Evolutionary conservation across 768 basidiomycete genomes (phyloP).

Genomic region (Daedaleopsis nitida): DNA sequence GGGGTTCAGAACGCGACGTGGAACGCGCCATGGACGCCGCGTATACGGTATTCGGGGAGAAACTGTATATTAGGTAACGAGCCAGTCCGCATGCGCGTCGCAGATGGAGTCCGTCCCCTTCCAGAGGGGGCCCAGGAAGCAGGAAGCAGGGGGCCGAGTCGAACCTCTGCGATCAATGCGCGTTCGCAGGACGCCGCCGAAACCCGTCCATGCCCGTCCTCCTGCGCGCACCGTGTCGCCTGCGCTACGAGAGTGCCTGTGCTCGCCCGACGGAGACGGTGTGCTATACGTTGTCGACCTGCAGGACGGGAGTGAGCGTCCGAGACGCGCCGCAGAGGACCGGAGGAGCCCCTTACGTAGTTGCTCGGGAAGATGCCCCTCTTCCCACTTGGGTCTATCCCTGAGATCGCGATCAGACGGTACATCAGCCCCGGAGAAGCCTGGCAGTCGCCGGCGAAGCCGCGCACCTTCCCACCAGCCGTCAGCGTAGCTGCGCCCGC

Average conservation of each 20-base stretch:
- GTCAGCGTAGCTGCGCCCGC: conserved; percentile 68
- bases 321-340: neutral
- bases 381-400: conserved; percentile 56
- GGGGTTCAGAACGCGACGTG: neutral
- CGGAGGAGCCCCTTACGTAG: conserved; percentile 59
- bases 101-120: conserved; percentile 4
- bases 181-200: conserved; percentile 9
- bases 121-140: neutral
- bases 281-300: conserved; percentile 49
- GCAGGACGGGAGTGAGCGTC: conserved; percentile 14
- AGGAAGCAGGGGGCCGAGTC: neutral
- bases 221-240: conserved; percentile 1
- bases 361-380: conserved; percentile 89
- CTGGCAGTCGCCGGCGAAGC: neutral
- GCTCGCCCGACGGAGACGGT: neutral
- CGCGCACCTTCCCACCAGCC: conserved; percentile 86
- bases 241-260: neutral
- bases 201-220: conserved; percentile 6
- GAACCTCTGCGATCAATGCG: conserved; percentile 9
- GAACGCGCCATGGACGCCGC: neutral
- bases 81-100: neutral
- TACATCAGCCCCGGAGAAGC: conserved; percentile 11
- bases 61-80: conserved; percentile 20
- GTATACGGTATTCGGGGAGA: conserved; percentile 3
- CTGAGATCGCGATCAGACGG: conserved; percentile 40